These are phyloP conservation scores for Lolium multiflorum DNA, from an alignment of 176 grass and related monocot species.

Conservation along the genomic window DNA sequence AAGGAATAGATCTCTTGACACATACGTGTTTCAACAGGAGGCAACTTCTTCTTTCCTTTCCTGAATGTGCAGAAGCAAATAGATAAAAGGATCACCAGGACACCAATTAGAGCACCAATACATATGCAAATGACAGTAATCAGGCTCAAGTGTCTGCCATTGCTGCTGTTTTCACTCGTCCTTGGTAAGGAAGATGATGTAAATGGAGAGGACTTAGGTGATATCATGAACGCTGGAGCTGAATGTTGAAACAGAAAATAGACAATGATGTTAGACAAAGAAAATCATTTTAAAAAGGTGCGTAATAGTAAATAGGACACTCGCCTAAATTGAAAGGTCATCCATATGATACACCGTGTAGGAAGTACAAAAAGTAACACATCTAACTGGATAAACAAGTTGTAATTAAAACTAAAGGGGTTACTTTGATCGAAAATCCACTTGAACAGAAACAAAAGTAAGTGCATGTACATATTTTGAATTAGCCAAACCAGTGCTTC, in stretches of 20 bases:
- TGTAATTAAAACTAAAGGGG: neutral
- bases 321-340: constrained; percentile 12
- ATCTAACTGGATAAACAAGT: neutral
- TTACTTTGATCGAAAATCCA: neutral
- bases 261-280: constrained; percentile 26
- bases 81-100: constrained; percentile 62
- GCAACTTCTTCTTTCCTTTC: constrained; percentile 65
- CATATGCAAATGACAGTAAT: constrained; percentile 75
- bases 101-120: constrained; percentile 66
- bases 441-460: neutral
- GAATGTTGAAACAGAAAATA: constrained; percentile 48
- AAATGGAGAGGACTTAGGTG: constrained; percentile 72
- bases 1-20: constrained; percentile 34
- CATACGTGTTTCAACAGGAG: constrained; percentile 75
- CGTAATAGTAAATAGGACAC: constrained; percentile 20
- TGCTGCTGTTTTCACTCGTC: constrained; percentile 31
- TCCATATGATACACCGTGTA: constrained; percentile 1
- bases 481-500: neutral
- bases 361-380: constrained; percentile 23
- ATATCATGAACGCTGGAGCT: constrained; percentile 68
- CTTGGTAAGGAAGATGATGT: constrained; percentile 43
- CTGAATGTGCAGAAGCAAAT: constrained; percentile 76
- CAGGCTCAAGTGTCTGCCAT: constrained; percentile 56
- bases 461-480: neutral
- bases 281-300: neutral